Base-by-base conservation (phyloP, 2,329 filamentous ascomycete genomes). In the Didymella pinodella region DNA sequence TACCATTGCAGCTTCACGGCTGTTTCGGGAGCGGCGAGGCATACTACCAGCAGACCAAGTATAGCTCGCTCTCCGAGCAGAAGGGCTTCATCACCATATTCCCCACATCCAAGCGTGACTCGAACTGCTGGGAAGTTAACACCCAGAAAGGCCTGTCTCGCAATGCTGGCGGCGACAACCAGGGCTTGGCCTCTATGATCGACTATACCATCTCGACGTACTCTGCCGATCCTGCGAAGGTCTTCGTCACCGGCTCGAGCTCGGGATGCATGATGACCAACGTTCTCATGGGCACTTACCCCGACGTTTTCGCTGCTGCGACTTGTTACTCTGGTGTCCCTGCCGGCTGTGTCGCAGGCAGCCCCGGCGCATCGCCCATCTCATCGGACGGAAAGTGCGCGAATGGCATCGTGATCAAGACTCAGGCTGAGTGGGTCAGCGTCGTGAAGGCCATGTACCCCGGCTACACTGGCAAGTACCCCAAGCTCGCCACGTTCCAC, bases 31-130 rank as follows among this genome's bases (percentile, higher is more conserved):
- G 57, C 18, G 86, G 82, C 2, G 71, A 78, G 34, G 36, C 46
- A n/a, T 71, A 67, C 50, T 56, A 58, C 12, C n/a, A 32, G 7
- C 47, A 58, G 10, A 70, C 69, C 20, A 63, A 61, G 26, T 64
- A 67, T 31, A 61, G 57, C 38, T 72, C 77, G 1, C 75, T 84
- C 11, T 83, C 86, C 6, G 82, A 83, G 59, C 68, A 77, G 45
- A 78, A 86, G 53, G 85, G 84, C 38, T 87, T 84, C 73, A 86
- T 89, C 54, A 80, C 84, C 56, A 84, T 88, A 66, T 88, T 84
- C 71, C 84, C 85, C 0, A 75, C 81, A 49, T 82, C 82, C 3
- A 82, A 81, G 0, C 82, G 83, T 57, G 74, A 76, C 51, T 82
- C 69, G 36, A 72, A 69, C 57, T 88, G 85, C 78, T 88, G 85